Evolutionary conservation across 345 rosid genomes (phyloP).

Genomic region (Anastatica hierochuntica): DNA sequence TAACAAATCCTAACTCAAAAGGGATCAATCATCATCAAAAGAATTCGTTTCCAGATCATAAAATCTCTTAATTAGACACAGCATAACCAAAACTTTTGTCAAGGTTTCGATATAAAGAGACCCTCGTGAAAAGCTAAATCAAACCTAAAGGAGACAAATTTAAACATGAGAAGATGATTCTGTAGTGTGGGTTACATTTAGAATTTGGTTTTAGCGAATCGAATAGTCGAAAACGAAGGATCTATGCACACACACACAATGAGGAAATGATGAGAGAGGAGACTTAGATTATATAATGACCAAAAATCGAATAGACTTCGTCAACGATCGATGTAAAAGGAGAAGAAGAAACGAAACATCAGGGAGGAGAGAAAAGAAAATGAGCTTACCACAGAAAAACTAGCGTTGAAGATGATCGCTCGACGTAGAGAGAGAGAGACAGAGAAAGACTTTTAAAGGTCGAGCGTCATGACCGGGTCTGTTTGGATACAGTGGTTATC

Average conservation of each 20-base stretch:
- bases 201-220: no score
- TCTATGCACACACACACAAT: not conserved
- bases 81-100: not conserved
- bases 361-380: conserved; percentile 6
- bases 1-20: not conserved
- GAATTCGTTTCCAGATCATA: not conserved
- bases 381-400: conserved; percentile 29
- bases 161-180: no score
- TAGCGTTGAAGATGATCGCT: conserved; percentile 8
- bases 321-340: conserved; percentile 11
- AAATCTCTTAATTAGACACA: not conserved
- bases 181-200: no score
- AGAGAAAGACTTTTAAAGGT: no score
- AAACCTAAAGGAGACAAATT: no score
- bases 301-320: conserved; percentile 1
- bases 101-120: not conserved
- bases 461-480: no score
- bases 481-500: no score
- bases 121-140: no score
- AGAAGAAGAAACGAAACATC: not conserved
- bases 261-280: not conserved
- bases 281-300: not conserved
- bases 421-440: not conserved
- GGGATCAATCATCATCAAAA: not conserved
- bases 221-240: not conserved